These are phyloP conservation scores for Tolypocladium amazonense DNA, from an alignment of 2,329 filamentous ascomycete species.

Conservation along the genomic window DNA sequence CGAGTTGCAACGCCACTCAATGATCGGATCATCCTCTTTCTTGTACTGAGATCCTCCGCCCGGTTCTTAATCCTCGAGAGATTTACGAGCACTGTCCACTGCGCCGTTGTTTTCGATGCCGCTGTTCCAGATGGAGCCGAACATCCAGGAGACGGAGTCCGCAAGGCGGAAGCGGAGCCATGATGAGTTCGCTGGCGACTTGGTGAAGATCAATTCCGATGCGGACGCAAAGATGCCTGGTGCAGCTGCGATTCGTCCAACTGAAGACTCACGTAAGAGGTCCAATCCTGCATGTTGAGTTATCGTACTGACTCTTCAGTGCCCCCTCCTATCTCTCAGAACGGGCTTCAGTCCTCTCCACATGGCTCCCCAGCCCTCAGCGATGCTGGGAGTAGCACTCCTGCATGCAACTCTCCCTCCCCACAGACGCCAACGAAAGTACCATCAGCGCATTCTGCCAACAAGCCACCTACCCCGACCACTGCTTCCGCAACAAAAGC, in stretches of 20 bases:
- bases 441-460: conserved; percentile 1
- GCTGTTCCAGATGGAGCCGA: conserved; percentile 34
- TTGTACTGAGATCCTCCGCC: not conserved
- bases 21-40: not conserved
- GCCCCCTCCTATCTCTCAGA: conserved; percentile 11
- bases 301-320: conserved; percentile 10
- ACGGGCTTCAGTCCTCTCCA: conserved; percentile 16
- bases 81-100: not conserved
- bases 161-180: conserved; percentile 34
- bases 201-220: conserved; percentile 12
- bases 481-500: conserved; percentile 5
- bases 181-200: conserved; percentile 29
- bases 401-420: conserved; percentile 24
- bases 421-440: conserved; percentile 20
- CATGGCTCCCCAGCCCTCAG: conserved; percentile 24
- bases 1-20: not conserved
- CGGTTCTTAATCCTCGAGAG: too few species aligned
- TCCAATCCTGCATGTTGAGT: not conserved
- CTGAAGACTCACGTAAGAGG: conserved; percentile 11
- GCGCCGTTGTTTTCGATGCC: conserved; percentile 26
- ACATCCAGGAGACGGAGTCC: conserved; percentile 34
- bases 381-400: conserved; percentile 31
- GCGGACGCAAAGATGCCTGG: conserved; percentile 10
- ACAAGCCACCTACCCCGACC: conserved; percentile 11
- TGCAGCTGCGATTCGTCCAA: conserved; percentile 6